Percentiles rank a stretch among this genome's conserved stretches.
Evolutionary conservation across 2,329 filamentous ascomycete genomes (phyloP).

Genomic region (Alternaria alternata): DNA sequence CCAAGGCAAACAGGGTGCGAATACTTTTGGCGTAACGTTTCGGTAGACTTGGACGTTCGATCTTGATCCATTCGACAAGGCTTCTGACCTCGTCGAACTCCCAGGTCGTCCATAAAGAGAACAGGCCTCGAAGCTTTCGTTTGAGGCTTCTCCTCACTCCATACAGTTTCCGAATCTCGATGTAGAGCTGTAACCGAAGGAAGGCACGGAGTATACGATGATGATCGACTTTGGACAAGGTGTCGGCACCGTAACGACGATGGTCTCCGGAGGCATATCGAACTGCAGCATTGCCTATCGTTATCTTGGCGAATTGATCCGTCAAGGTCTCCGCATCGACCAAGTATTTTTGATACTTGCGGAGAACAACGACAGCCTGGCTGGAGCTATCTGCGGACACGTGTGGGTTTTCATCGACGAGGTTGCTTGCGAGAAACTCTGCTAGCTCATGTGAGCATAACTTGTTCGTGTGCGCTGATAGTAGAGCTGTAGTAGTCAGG

Average conservation of each 20-base stretch:
- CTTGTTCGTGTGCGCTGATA: neutral
- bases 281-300: neutral
- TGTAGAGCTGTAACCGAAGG: neutral
- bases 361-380: neutral
- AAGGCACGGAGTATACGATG: neutral
- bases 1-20: neutral
- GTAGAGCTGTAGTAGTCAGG: neutral
- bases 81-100: constrained; percentile 10
- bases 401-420: neutral
- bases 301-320: constrained; percentile 1
- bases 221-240: constrained; percentile 2
- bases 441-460: neutral
- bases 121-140: neutral
- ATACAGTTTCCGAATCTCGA: neutral
- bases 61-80: constrained; percentile 5
- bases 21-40: neutral
- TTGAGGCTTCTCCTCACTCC: neutral
- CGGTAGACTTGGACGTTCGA: neutral
- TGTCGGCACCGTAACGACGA: neutral
- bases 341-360: neutral
- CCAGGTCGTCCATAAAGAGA: constrained; percentile 1
- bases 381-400: neutral
- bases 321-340: neutral
- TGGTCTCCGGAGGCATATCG: no score
- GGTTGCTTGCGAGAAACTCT: neutral